A percentile compares a stretch with the other conserved stretches of the same genome.
Conservation (phyloP, 495 filamentous ascomycete species). For the Penicillium nucicola region DNA sequence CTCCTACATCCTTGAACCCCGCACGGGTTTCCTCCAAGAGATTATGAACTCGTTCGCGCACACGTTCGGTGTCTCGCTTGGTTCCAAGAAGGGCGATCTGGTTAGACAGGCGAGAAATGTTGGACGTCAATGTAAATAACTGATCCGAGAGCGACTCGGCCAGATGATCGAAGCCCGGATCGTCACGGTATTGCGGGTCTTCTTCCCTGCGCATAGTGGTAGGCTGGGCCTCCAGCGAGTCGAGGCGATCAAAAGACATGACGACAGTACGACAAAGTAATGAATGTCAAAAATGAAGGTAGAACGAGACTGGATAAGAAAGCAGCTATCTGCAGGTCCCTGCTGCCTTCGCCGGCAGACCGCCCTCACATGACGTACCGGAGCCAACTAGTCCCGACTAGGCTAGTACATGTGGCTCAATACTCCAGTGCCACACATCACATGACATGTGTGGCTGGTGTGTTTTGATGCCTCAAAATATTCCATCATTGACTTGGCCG, state of each 20-base stretch:
- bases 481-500: slow-evolving; percentile 17
- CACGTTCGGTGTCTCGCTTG: slow-evolving; percentile 82
- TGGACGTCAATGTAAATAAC: slow-evolving; percentile 82
- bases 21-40: slow-evolving; percentile 78
- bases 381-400: slow-evolving; percentile 13
- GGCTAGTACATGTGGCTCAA: slow-evolving; percentile 13
- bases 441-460: slow-evolving; percentile 36
- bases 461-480: slow-evolving; percentile 43
- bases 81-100: slow-evolving; percentile 86
- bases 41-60: slow-evolving; percentile 84
- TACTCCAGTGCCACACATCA: slow-evolving; percentile 10
- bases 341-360: slow-evolving; percentile 31
- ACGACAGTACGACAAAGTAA: not conserved
- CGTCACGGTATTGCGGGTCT: slow-evolving; percentile 75
- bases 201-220: slow-evolving; percentile 62
- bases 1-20: slow-evolving; percentile 89
- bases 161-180: slow-evolving; percentile 84
- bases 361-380: slow-evolving; percentile 35
- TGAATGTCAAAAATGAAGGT: slow-evolving; percentile 3
- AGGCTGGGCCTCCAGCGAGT: slow-evolving; percentile 78
- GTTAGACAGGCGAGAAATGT: slow-evolving; percentile 73
- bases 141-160: slow-evolving; percentile 79
- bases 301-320: slow-evolving; percentile 6
- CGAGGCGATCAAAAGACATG: slow-evolving; percentile 92
- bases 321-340: slow-evolving; percentile 8